Evolutionary conservation across 2,329 filamentous ascomycete genomes (phyloP).

Genomic region (Alternaria longipes): DNA sequence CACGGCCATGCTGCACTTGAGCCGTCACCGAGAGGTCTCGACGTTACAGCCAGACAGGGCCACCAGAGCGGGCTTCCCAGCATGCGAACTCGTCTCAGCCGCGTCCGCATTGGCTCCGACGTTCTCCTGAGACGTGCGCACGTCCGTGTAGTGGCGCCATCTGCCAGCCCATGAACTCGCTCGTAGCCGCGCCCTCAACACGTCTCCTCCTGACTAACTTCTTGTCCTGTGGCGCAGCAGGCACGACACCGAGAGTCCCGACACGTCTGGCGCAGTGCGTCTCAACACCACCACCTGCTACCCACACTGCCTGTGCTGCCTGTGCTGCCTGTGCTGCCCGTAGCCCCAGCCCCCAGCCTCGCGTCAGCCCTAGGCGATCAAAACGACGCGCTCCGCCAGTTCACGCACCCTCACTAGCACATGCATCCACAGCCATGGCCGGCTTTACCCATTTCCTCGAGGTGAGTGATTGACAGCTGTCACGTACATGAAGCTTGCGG

Average conservation of each 20-base stretch:
- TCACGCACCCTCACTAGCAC: conserved; percentile 9
- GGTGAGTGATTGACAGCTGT: conserved; percentile 28
- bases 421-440: conserved; percentile 38
- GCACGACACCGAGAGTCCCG: conserved; percentile 2
- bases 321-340: too few species aligned
- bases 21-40: background rate
- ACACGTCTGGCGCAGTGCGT: conserved; percentile 7
- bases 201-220: background rate
- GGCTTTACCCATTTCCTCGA: conserved; percentile 48
- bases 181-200: conserved; percentile 1
- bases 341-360: background rate
- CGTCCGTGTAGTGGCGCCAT: conserved; percentile 25
- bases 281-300: conserved; percentile 5
- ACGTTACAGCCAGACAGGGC: conserved; percentile 7
- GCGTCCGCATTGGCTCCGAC: conserved; percentile 29
- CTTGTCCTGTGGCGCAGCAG: conserved; percentile 9
- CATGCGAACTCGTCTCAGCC: conserved; percentile 6
- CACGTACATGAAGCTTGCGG: background rate
- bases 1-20: background rate
- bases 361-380: conserved; percentile 4
- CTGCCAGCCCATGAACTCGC: conserved; percentile 2
- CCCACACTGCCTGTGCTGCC: background rate
- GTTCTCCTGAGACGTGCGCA: conserved; percentile 41
- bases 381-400: conserved; percentile 11
- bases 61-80: conserved; percentile 20